Percentiles rank a stretch among this genome's conserved stretches.
These are phyloP conservation scores for Falciphora oryzae DNA, from an alignment of 2,329 filamentous ascomycete genomes.

Conservation along the genomic window DNA sequence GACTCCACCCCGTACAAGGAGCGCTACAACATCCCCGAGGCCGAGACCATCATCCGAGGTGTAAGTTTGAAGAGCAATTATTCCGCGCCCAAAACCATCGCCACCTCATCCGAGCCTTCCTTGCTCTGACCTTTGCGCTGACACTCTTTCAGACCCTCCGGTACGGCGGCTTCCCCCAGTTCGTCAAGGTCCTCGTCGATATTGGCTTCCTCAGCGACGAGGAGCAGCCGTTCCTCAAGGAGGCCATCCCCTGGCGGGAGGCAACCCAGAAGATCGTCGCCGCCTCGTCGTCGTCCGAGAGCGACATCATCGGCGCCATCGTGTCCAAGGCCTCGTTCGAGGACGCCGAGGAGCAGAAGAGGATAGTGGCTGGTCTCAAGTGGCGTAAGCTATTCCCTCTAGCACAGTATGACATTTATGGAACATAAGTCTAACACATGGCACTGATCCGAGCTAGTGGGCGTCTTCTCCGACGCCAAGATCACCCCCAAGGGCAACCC, in stretches of 20 bases:
- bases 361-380: constrained; percentile 61
- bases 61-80: constrained; percentile 6
- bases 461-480: constrained; percentile 60
- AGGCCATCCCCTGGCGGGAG: constrained; percentile 73
- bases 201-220: constrained; percentile 81
- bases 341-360: constrained; percentile 61
- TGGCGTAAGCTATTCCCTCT: constrained; percentile 37
- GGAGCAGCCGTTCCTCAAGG: constrained; percentile 57
- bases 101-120: no score
- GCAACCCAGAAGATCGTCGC: constrained; percentile 73
- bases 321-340: constrained; percentile 68
- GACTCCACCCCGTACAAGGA: constrained; percentile 84
- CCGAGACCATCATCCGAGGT: constrained; percentile 73
- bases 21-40: constrained; percentile 88
- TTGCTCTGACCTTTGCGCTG: neutral
- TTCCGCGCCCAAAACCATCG: no score
- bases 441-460: constrained; percentile 18
- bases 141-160: constrained; percentile 57
- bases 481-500: constrained; percentile 72
- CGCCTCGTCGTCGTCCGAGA: constrained; percentile 57
- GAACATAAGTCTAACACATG: neutral
- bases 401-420: constrained; percentile 33
- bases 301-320: constrained; percentile 69
- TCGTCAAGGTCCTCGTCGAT: constrained; percentile 81
- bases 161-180: constrained; percentile 86